phyloP scores from a whole-genome alignment of 331 rosid species.

The Malus hybrid region DNA sequence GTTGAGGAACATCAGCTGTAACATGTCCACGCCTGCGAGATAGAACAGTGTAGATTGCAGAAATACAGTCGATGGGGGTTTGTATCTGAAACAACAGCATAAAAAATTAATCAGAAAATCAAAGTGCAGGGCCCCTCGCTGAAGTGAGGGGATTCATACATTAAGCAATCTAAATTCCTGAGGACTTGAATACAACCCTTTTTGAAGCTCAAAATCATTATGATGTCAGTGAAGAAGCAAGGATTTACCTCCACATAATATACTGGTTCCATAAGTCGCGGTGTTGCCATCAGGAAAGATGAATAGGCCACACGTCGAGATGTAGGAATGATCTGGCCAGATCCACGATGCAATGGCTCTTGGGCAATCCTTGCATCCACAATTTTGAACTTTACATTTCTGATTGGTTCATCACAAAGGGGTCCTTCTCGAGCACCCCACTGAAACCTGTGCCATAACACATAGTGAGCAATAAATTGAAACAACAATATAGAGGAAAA shows the following conservation, averaged over 20 bases:
- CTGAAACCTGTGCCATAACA: slow-evolving; percentile 61
- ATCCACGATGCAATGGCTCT: slow-evolving; percentile 84
- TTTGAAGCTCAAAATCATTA: not conserved
- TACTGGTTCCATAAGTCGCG: slow-evolving; percentile 96
- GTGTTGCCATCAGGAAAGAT: slow-evolving; percentile 95
- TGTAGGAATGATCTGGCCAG: slow-evolving; percentile 91
- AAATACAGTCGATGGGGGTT: slow-evolving; percentile 95
- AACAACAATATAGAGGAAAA: not conserved
- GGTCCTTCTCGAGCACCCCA: slow-evolving; percentile 99
- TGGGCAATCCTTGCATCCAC: slow-evolving; percentile 97
- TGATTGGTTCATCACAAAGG: slow-evolving; percentile 91
- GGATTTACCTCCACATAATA: slow-evolving; percentile 77
- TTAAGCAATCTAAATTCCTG: not conserved
- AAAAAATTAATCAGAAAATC: slow-evolving; percentile 7
- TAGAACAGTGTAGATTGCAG: slow-evolving; percentile 90
- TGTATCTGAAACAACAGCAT: slow-evolving; percentile 63
- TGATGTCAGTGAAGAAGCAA: slow-evolving; percentile 1
- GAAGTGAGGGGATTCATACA: not conserved
- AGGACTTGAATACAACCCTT: not conserved
- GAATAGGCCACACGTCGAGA: slow-evolving; percentile 94
- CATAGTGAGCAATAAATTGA: slow-evolving; percentile 1
- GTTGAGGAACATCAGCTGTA: slow-evolving; percentile 97
- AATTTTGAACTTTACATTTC: slow-evolving; percentile 96
- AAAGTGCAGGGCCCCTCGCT: slow-evolving; percentile 6
- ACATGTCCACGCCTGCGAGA: slow-evolving; percentile 99